Evolutionary conservation across 768 basidiomycete genomes (phyloP).

Genomic region (Macrolepiota dolichaula): DNA sequence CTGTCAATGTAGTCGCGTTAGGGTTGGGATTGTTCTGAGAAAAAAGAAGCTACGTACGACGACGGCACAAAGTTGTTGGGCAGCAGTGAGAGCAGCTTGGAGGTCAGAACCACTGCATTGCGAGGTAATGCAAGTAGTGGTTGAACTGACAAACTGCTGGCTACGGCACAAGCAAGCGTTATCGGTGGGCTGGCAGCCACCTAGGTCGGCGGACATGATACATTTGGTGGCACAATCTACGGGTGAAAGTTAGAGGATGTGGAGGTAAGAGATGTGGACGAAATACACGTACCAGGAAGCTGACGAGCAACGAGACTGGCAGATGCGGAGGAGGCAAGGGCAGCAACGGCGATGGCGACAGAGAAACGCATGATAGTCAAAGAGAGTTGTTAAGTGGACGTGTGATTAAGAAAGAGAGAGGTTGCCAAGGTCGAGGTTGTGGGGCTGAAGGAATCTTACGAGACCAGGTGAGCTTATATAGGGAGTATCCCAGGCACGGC

Average conservation of each 20-base stretch:
- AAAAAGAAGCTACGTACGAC: constrained; percentile 39
- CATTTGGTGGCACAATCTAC: constrained; percentile 54
- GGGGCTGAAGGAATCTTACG: constrained; percentile 10
- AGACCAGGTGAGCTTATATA: constrained; percentile 11
- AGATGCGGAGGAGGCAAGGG: constrained; percentile 36
- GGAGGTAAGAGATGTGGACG: neutral
- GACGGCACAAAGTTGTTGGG: constrained; percentile 40
- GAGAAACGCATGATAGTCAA: constrained; percentile 50
- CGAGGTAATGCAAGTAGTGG: constrained; percentile 44
- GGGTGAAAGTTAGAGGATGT: neutral
- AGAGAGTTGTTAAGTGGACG: constrained; percentile 15
- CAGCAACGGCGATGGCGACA: constrained; percentile 33
- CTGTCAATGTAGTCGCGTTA: constrained; percentile 24
- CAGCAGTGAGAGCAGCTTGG: constrained; percentile 32
- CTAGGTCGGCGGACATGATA: constrained; percentile 38
- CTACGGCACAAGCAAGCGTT: constrained; percentile 56
- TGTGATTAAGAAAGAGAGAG: constrained; percentile 18
- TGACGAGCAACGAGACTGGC: constrained; percentile 36
- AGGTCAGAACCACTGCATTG: constrained; percentile 50
- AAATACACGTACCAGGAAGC: constrained; percentile 30
- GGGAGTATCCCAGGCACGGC: neutral
- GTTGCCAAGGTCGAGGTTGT: constrained; percentile 15
- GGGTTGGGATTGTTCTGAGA: neutral
- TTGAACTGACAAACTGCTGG: constrained; percentile 38
- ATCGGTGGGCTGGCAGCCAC: constrained; percentile 46